These are phyloP conservation scores for Silybum marianum DNA, from an alignment of 129 eudicot species.

Conservation along the genomic window DNA sequence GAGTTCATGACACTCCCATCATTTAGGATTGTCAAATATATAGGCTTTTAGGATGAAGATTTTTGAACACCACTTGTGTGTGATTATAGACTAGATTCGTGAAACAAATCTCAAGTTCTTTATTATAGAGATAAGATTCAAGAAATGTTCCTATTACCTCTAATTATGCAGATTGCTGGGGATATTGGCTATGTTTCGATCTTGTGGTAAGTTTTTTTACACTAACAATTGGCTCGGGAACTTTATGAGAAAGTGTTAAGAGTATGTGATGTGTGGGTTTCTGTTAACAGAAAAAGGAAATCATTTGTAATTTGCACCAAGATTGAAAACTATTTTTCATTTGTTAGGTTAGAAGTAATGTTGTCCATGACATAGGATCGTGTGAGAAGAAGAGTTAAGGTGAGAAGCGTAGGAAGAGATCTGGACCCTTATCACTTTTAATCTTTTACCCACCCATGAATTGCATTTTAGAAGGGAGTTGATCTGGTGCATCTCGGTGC, in stretches of 20 bases:
- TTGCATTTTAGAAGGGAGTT: too few species aligned
- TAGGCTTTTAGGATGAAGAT: not conserved
- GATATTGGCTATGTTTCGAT: not conserved
- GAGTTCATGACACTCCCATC: not conserved
- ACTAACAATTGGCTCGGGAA: not conserved
- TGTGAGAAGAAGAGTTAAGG: too few species aligned
- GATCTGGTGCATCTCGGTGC: too few species aligned
- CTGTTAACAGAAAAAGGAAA: not conserved
- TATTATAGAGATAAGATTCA: not conserved
- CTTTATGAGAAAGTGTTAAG: not conserved
- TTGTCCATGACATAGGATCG: not conserved
- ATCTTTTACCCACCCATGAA: too few species aligned
- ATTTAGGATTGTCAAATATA: not conserved
- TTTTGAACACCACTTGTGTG: not conserved
- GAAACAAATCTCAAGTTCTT: not conserved
- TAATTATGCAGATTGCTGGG: not conserved
- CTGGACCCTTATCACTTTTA: too few species aligned
- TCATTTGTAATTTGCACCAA: not conserved
- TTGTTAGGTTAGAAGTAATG: not conserved
- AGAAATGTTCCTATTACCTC: not conserved
- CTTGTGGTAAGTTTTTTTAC: not conserved
- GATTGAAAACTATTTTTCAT: not conserved
- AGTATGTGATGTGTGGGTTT: not conserved
- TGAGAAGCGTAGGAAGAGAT: too few species aligned
- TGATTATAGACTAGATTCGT: not conserved